Evolutionary conservation across 352 stramenopile genomes (phyloP), one percentile per base, ranked within the genome.

Genomic region (Pythium pyrilobum): DNA sequence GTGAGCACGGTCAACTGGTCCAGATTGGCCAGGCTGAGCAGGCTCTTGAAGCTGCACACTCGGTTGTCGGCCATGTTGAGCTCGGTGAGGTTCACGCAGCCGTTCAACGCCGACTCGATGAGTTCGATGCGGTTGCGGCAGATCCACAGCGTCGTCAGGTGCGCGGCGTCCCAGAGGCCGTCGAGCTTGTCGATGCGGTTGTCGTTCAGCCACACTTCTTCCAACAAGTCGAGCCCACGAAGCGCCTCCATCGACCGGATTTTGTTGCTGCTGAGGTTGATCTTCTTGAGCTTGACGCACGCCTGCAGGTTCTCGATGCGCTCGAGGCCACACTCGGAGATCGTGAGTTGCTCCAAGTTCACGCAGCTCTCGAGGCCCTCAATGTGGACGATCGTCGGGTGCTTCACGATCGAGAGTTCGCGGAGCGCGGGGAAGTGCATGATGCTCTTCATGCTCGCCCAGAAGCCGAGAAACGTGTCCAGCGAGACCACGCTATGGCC

Each of bases 21-120:
- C 18, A 96, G 66, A 28, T 79, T 89, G 21, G 63, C 66, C 9
- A 97, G 71, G 4, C 74, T 77, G 3, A 90, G 54, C 3, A 97
- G 52, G 10, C 79, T 87, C 62, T 97, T 96, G 64, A 97, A 97
- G 51, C 65, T 89, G 21, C 66, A 80, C 29, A 97, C 48, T 4
- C 66, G 56, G 40, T 97, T 97, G 28, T 89, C 79, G 11, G 85
- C 75, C 16, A 97, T 27, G 45, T 97, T 96, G 10, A 97, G 49
- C n/a, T 96, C 85, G 1, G 45, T 68, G 0, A 97, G 62, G 15
- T 55, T 71, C 2, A 62, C 49, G 34, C 73, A 87, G 13, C 46
- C 55, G 38, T 91, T 87, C 2, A 96, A 52, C 2, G 66, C 42
- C 0, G 69, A 69, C n/a, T 87, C 84, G 25, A 97, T 74, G 0